Conservation (phyloP, 208 protist genomes). For the Balamuthia mandrillaris region DNA sequence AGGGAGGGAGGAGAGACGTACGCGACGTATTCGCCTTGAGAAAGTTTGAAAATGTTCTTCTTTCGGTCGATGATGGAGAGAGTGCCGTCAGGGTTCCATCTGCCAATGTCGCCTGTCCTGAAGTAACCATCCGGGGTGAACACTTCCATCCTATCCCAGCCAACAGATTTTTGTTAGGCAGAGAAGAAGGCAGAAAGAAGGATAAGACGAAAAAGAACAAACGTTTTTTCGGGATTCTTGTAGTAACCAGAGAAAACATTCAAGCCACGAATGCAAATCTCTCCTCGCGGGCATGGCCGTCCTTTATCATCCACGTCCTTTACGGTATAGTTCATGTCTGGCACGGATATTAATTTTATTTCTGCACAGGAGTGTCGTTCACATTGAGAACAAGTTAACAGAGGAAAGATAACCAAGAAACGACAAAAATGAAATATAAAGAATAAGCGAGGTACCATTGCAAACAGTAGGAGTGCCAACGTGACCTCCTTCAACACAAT, state of each 20-base stretch:
- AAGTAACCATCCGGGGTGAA: constrained; percentile 76
- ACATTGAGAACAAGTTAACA: too few relatives aligned
- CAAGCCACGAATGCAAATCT: constrained; percentile 70
- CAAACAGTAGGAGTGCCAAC: constrained; percentile 56
- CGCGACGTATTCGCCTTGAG: constrained; percentile 79
- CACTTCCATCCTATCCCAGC: too few relatives aligned
- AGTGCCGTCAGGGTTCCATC: constrained; percentile 48
- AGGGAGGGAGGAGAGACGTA: not conserved
- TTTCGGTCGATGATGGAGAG: constrained; percentile 81
- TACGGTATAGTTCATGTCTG: constrained; percentile 62
- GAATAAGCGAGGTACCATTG: too few relatives aligned
- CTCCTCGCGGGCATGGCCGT: constrained; percentile 51
- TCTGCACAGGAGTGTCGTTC: too few relatives aligned
- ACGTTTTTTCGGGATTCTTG: constrained; percentile 67
- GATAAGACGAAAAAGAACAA: too few relatives aligned
- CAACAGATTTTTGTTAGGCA: too few relatives aligned
- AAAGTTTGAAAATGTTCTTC: constrained; percentile 85
- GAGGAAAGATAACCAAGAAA: too few relatives aligned
- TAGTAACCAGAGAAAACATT: constrained; percentile 74
- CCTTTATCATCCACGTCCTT: too few relatives aligned
- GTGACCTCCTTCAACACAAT: constrained; percentile 45
- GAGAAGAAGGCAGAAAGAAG: too few relatives aligned
- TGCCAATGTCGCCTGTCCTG: constrained; percentile 80
- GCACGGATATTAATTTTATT: constrained; percentile 84
- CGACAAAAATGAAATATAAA: too few relatives aligned